Evolutionary conservation across 495 filamentous ascomycete species (phyloP).

Genomic region (Chaetomidium leptoderma): DNA sequence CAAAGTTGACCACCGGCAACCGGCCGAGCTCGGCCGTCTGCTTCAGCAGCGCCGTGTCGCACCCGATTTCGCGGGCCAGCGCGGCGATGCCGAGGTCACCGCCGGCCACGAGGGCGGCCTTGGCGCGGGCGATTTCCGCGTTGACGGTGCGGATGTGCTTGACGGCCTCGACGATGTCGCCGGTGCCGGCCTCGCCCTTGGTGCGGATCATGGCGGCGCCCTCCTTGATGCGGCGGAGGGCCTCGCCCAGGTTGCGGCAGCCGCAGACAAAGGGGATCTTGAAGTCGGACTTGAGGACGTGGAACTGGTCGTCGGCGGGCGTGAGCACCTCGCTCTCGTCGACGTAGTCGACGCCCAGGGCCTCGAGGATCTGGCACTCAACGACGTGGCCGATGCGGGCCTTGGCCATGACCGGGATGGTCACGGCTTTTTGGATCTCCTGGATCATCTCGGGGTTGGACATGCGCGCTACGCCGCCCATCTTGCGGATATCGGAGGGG

Average conservation of each 20-base stretch:
- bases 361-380: constrained; percentile 97
- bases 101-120: constrained; percentile 54
- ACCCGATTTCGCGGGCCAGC: constrained; percentile 76
- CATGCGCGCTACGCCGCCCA: constrained; percentile 96
- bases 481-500: constrained; percentile 87
- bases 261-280: constrained; percentile 92
- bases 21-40: constrained; percentile 81
- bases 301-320: constrained; percentile 83
- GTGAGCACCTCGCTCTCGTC: constrained; percentile 97
- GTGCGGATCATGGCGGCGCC: constrained; percentile 98
- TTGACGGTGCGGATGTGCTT: constrained; percentile 92
- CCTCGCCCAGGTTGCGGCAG: constrained; percentile 92
- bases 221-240: constrained; percentile 84
- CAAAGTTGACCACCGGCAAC: constrained; percentile 96
- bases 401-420: constrained; percentile 99
- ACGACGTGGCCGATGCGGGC: constrained; percentile 97
- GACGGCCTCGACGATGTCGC: constrained; percentile 95
- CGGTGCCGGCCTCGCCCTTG: constrained; percentile 98
- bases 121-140: constrained; percentile 72
- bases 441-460: constrained; percentile 93
- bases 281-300: constrained; percentile 85
- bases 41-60: constrained; percentile 70
- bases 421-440: constrained; percentile 94
- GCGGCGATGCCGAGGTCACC: constrained; percentile 64
- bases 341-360: constrained; percentile 93